A percentile compares a stretch with the other conserved stretches of the same genome.
Evolutionary conservation across 2,329 filamentous ascomycete species (phyloP).

Genomic region (Aspergillus chevalieri): DNA sequence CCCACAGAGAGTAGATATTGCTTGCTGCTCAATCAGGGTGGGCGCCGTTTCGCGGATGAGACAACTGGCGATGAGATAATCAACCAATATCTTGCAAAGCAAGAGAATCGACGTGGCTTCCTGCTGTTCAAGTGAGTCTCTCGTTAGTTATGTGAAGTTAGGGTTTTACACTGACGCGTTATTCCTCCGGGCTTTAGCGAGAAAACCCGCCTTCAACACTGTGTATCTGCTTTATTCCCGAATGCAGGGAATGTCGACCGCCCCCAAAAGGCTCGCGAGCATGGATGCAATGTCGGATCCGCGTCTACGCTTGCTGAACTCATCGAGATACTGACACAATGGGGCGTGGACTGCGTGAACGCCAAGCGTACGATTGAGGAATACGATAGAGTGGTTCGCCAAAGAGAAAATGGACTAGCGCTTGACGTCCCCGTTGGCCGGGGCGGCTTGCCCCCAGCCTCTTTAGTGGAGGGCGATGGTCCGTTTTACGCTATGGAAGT

Average conservation of each 20-base stretch:
- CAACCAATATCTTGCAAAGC: conserved; percentile 23
- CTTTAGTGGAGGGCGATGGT: conserved; percentile 19
- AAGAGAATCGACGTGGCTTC: conserved; percentile 21
- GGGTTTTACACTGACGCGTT: too few relatives aligned
- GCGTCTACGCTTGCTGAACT: conserved; percentile 13
- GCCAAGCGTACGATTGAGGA: conserved; percentile 15
- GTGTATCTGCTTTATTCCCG: conserved; percentile 15
- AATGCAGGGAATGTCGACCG: conserved; percentile 23
- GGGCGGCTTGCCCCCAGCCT: conserved; percentile 8
- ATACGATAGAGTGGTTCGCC: conserved; percentile 13
- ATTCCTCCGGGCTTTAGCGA: conserved; percentile 9
- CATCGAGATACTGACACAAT: conserved; percentile 11
- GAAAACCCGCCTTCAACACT: conserved; percentile 16
- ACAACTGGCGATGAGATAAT: conserved; percentile 22
- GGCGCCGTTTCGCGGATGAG: conserved; percentile 19
- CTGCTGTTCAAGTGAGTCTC: conserved; percentile 16
- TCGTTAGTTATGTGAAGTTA: too few relatives aligned
- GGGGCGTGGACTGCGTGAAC: conserved; percentile 16
- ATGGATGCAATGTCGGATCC: conserved; percentile 20
- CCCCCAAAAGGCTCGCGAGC: conserved; percentile 18
- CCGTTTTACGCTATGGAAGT: conserved; percentile 23
- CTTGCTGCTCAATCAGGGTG: conserved; percentile 17
- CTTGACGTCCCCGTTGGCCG: conserved; percentile 14
- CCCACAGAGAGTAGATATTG: conserved; percentile 20
- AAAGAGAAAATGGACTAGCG: conserved; percentile 2